Evolutionary conservation across 768 basidiomycete genomes (phyloP).

Genomic region (Calocybe indica): DNA sequence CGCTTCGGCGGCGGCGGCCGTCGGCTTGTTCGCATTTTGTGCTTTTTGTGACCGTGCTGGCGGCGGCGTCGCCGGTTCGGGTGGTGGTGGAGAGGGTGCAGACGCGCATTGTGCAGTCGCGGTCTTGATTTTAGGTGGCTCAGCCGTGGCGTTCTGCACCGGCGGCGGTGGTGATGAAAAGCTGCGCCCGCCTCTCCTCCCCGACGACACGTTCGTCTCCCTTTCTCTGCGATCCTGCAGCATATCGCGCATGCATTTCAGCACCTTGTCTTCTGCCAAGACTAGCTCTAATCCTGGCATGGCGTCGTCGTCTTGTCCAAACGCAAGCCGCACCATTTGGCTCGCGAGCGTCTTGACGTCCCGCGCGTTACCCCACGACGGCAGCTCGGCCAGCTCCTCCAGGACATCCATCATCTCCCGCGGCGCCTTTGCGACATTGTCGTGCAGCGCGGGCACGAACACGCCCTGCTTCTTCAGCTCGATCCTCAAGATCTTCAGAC

Average conservation of each 20-base stretch:
- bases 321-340: constrained; percentile 37
- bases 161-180: constrained; percentile 10
- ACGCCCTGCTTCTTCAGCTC: constrained; percentile 42
- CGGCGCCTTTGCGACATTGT: constrained; percentile 22
- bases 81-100: too few species aligned
- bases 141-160: not conserved
- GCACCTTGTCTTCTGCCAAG: constrained; percentile 20
- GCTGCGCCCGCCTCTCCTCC: constrained; percentile 11
- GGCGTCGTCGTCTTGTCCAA: constrained; percentile 17
- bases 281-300: constrained; percentile 10
- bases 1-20: not conserved
- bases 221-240: constrained; percentile 10
- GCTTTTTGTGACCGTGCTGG: not conserved
- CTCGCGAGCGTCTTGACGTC: constrained; percentile 53
- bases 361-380: constrained; percentile 66
- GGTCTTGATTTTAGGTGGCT: constrained; percentile 1
- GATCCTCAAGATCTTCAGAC: constrained; percentile 41
- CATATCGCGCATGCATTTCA: constrained; percentile 17
- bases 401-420: constrained; percentile 32
- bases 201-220: constrained; percentile 1
- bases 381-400: constrained; percentile 33
- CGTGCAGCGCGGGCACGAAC: constrained; percentile 26
- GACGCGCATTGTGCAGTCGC: constrained; percentile 4
- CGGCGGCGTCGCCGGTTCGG: too few species aligned
- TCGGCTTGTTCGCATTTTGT: not conserved